Conservation (phyloP, 2,329 filamentous ascomycete genomes). For the Penicillium decumbens region DNA sequence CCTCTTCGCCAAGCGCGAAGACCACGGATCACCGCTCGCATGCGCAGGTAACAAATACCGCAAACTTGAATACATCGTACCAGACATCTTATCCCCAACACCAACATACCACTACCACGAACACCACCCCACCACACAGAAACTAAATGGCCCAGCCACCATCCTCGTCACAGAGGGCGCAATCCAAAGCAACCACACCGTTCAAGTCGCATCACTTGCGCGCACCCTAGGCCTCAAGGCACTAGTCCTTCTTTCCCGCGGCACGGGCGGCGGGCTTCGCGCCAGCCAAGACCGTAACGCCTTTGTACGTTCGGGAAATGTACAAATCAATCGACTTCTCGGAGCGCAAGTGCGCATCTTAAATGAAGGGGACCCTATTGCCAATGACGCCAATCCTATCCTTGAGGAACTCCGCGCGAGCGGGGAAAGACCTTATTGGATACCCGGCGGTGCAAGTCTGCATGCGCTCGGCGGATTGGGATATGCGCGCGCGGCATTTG, state of each 20-base stretch:
- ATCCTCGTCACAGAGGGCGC: constrained; percentile 36
- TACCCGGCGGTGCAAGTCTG: constrained; percentile 34
- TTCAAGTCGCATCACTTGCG: constrained; percentile 33
- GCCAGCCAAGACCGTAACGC: constrained; percentile 13
- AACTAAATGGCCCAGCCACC: constrained; percentile 18
- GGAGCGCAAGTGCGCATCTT: constrained; percentile 48
- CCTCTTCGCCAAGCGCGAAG: constrained; percentile 34
- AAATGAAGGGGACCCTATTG: constrained; percentile 51
- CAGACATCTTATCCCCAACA: constrained; percentile 28
- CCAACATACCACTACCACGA: constrained; percentile 18
- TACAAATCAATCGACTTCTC: constrained; percentile 28
- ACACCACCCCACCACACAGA: constrained; percentile 6
- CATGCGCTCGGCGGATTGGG: constrained; percentile 34
- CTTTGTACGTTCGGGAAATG: constrained; percentile 26
- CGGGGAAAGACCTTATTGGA: constrained; percentile 30
- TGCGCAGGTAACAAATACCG: constrained; percentile 38
- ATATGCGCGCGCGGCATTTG: constrained; percentile 32
- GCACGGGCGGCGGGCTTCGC: constrained; percentile 26
- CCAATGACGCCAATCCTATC: constrained; percentile 17
- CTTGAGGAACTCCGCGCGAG: constrained; percentile 21
- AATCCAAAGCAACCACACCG: constrained; percentile 37
- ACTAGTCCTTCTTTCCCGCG: constrained; percentile 26
- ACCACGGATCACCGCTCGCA: constrained; percentile 33
- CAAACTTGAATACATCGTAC: constrained; percentile 37
- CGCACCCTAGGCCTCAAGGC: constrained; percentile 25